Conservation (phyloP, 768 basidiomycete species). For the Leccinum longicurvipes region DNA sequence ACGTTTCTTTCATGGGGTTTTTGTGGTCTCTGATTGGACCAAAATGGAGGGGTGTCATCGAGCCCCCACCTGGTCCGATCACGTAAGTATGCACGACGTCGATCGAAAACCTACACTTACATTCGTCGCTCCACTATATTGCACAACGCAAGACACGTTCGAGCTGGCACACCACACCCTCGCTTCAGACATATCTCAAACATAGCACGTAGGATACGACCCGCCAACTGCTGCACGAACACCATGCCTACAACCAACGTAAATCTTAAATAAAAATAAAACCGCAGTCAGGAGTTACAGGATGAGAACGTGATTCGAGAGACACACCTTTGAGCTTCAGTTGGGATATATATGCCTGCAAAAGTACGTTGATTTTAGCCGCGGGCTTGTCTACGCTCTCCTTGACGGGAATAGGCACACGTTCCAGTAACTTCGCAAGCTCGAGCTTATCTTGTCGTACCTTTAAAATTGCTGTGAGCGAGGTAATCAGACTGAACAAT, state of each 20-base stretch:
- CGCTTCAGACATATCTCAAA: constrained; percentile 97
- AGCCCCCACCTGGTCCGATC: constrained; percentile 74
- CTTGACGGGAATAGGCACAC: no score
- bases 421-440: constrained; percentile 77
- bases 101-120: constrained; percentile 38
- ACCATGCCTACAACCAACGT: no score
- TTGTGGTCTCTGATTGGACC: no score
- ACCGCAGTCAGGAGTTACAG: background rate
- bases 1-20: no score
- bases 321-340: no score
- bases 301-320: background rate
- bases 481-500: no score
- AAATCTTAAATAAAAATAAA: constrained; percentile 39
- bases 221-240: no score
- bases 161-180: constrained; percentile 93
- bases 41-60: constrained; percentile 94
- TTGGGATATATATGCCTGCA: no score
- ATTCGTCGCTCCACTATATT: constrained; percentile 93
- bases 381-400: no score
- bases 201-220: no score
- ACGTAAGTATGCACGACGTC: background rate
- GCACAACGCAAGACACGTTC: constrained; percentile 87
- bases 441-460: constrained; percentile 84
- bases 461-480: constrained; percentile 30
- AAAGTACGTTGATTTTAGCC: no score